Evolutionary conservation across 306 rosid genomes (phyloP).

Genomic region (Hylodesmum podocarpum): DNA sequence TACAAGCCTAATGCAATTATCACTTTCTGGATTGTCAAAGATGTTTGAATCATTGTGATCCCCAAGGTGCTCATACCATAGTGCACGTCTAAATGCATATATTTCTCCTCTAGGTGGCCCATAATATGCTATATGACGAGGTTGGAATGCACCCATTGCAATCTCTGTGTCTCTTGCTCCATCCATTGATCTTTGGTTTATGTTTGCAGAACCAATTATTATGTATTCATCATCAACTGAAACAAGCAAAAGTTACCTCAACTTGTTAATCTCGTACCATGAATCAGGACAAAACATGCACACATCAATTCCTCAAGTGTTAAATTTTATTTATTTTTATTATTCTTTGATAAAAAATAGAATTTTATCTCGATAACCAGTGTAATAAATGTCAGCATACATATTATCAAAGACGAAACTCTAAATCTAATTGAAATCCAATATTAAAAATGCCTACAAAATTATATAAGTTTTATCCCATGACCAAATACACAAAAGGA

Average conservation of each 20-base stretch:
- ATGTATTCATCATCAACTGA: slow-evolving; percentile 93
- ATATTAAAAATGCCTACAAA: too few relatives aligned
- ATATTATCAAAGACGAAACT: too few relatives aligned
- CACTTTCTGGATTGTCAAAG: slow-evolving; percentile 34
- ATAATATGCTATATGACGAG: slow-evolving; percentile 37
- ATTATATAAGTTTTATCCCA: neutral
- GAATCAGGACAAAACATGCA: too few relatives aligned
- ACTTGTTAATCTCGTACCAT: neutral
- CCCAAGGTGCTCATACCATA: slow-evolving; percentile 78
- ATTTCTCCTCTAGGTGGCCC: slow-evolving; percentile 56
- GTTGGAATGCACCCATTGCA: slow-evolving; percentile 91
- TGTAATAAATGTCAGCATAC: too few relatives aligned
- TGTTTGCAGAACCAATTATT: slow-evolving; percentile 86
- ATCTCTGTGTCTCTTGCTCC: slow-evolving; percentile 90
- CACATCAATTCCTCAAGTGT: too few relatives aligned
- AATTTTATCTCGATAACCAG: too few relatives aligned
- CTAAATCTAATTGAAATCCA: too few relatives aligned
- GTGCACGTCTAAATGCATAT: slow-evolving; percentile 55
- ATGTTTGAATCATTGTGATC: neutral
- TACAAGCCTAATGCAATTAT: slow-evolving; percentile 27
- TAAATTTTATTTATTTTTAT: too few relatives aligned
- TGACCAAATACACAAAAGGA: neutral
- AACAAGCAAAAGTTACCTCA: neutral
- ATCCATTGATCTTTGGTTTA: slow-evolving; percentile 91
- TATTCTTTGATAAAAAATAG: too few relatives aligned